phyloP scores from a whole-genome alignment of 1,284 basidiomycete genomes.

The Neonothopanus nambi region DNA sequence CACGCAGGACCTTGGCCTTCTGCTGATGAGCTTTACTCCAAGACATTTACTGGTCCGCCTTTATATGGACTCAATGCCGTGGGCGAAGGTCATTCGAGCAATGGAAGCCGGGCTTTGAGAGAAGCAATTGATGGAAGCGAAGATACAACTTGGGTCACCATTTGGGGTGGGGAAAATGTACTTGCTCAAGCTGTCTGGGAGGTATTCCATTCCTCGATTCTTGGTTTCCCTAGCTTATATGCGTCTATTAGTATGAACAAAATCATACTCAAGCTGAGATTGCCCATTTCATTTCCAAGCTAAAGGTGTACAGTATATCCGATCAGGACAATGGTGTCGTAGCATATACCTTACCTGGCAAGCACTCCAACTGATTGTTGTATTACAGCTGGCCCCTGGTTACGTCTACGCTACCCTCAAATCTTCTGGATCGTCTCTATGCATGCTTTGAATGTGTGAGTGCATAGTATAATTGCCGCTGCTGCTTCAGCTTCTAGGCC shows the following conservation, averaged over 20 bases:
- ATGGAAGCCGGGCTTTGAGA: conserved; percentile 12
- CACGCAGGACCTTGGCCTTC: conserved; percentile 10
- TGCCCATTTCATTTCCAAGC: conserved; percentile 11
- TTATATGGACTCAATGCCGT: conserved; percentile 17
- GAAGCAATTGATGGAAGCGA: conserved; percentile 8
- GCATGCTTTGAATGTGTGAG: conserved; percentile 15
- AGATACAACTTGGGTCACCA: conserved; percentile 11
- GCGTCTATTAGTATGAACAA: conserved; percentile 6
- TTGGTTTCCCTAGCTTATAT: background rate
- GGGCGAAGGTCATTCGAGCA: conserved; percentile 8
- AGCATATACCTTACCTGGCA: background rate
- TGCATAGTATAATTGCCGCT: no score
- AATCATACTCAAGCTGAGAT: conserved; percentile 10
- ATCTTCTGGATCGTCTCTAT: conserved; percentile 16
- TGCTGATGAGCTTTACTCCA: conserved; percentile 11
- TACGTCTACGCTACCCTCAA: conserved; percentile 12
- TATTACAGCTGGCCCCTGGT: conserved; percentile 12
- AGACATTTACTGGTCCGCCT: conserved; percentile 12
- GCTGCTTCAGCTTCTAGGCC: background rate
- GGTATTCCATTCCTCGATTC: background rate
- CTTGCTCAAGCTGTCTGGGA: conserved; percentile 9
- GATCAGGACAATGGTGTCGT: conserved; percentile 16
- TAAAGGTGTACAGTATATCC: conserved; percentile 16
- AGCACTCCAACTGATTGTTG: no score
- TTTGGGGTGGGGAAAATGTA: conserved; percentile 17